Evolutionary conservation across 2,329 filamentous ascomycete genomes (phyloP).

Genomic region (Sordariomycetes sp.): DNA sequence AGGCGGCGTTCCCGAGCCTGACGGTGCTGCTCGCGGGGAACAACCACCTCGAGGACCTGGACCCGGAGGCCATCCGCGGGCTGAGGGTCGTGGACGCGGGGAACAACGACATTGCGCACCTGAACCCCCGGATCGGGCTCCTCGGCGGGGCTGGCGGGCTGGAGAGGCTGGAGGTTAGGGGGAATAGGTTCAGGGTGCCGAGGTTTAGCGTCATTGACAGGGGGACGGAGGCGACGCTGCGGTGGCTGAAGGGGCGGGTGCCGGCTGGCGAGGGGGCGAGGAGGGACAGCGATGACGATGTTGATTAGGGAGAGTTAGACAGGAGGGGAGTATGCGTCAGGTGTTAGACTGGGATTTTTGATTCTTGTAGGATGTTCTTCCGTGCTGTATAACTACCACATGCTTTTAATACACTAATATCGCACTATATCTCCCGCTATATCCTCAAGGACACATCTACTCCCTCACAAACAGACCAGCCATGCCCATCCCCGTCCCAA

Average conservation of each 20-base stretch:
- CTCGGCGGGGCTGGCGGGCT: slow-evolving; percentile 51
- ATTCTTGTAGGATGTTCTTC: neutral
- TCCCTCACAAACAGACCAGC: slow-evolving; percentile 57
- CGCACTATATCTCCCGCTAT: neutral
- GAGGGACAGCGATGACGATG: slow-evolving; percentile 21
- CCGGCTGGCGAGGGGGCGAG: slow-evolving; percentile 44
- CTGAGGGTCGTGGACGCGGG: slow-evolving; percentile 67
- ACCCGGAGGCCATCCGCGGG: slow-evolving; percentile 63
- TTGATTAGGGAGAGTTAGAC: neutral
- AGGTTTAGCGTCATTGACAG: slow-evolving; percentile 75
- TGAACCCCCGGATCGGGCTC: slow-evolving; percentile 73
- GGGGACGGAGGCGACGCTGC: slow-evolving; percentile 74
- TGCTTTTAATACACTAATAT: slow-evolving; percentile 1
- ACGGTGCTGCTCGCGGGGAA: slow-evolving; percentile 63
- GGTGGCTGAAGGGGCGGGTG: slow-evolving; percentile 71
- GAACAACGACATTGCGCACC: slow-evolving; percentile 74
- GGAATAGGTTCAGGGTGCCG: slow-evolving; percentile 82
- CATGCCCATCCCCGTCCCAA: slow-evolving; percentile 74
- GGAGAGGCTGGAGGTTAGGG: slow-evolving; percentile 64
- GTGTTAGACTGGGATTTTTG: neutral
- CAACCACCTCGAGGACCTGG: slow-evolving; percentile 66
- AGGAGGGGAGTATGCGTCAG: slow-evolving; percentile 2
- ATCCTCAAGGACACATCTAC: slow-evolving; percentile 18
- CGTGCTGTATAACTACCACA: slow-evolving; percentile 1
- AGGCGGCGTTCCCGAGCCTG: slow-evolving; percentile 58